A percentile compares a stretch with the other conserved stretches of the same genome.
These are phyloP conservation scores for Euphorbia pulcherrima DNA, from an alignment of 345 rosid genomes.

Conservation along the genomic window DNA sequence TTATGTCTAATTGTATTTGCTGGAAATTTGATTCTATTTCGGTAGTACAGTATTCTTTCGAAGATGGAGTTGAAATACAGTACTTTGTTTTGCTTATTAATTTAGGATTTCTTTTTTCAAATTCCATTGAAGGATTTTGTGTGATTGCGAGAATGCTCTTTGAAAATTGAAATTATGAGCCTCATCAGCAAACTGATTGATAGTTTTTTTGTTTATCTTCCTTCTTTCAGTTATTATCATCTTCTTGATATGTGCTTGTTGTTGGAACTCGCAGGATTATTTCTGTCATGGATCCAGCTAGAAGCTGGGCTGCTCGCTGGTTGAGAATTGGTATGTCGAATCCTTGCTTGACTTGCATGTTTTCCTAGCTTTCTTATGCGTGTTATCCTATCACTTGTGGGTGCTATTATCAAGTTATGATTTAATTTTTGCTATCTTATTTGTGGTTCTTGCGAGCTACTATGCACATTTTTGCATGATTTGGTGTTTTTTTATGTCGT, in stretches of 20 bases:
- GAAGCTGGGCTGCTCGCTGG: slow-evolving; percentile 99
- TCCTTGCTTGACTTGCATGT: not conserved
- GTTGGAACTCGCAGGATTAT: slow-evolving; percentile 49
- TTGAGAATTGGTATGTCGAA: slow-evolving; percentile 63
- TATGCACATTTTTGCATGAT: not conserved
- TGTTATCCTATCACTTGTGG: not conserved
- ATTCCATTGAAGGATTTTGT: not conserved
- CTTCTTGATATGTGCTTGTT: not conserved
- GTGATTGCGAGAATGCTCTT: not conserved
- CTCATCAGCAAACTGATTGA: not conserved
- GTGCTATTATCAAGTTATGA: not conserved
- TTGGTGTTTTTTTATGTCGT: not conserved
- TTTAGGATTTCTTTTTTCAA: not conserved
- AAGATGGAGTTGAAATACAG: not conserved
- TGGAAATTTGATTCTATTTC: not conserved
- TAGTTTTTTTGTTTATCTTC: not conserved
- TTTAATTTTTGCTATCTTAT: not conserved
- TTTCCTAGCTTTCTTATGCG: no score
- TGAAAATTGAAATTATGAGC: no score
- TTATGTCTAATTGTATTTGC: not conserved
- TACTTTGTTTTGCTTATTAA: not conserved
- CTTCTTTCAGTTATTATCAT: not conserved
- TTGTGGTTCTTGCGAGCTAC: not conserved
- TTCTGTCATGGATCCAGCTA: slow-evolving; percentile 88
- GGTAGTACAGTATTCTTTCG: not conserved